Evolutionary conservation across 75 land plant species (phyloP).

Genomic region (Pinus albicaulis): DNA sequence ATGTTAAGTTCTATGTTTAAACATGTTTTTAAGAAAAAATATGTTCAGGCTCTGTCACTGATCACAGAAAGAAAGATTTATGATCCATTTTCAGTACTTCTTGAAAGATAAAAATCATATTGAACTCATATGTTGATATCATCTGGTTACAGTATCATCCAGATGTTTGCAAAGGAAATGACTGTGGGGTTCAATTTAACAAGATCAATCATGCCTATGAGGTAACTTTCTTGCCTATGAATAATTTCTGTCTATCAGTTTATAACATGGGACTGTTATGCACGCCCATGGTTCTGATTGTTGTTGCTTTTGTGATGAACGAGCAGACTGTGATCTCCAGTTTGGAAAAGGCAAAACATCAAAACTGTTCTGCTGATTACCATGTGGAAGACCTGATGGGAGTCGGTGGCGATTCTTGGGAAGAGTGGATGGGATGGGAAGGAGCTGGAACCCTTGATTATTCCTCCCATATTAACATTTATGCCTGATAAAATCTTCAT

Average conservation of each 20-base stretch:
- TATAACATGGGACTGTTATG: too few relatives aligned
- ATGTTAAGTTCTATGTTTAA: too few relatives aligned
- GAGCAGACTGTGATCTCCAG: not conserved
- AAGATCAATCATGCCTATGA: constrained; percentile 66
- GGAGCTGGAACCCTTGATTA: constrained; percentile 75
- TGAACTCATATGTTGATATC: too few relatives aligned
- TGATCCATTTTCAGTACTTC: too few relatives aligned
- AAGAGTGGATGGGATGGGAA: constrained; percentile 55
- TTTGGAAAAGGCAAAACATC: not conserved
- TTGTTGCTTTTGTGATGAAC: not conserved
- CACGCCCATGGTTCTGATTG: too few relatives aligned
- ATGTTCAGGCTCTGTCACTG: too few relatives aligned
- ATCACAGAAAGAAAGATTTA: too few relatives aligned
- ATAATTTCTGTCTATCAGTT: too few relatives aligned
- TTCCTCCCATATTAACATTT: not conserved
- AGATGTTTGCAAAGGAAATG: constrained; percentile 24
- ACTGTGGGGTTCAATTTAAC: constrained; percentile 56
- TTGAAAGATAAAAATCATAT: too few relatives aligned
- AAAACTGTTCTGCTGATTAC: not conserved
- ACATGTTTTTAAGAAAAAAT: too few relatives aligned
- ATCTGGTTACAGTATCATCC: constrained; percentile 35
- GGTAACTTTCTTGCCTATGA: too few relatives aligned
- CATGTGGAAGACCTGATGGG: constrained; percentile 46
- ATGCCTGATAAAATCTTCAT: too few relatives aligned
- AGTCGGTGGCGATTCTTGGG: constrained; percentile 21